These are phyloP conservation scores for Bimuria novae-zelandiae DNA, from an alignment of 2,329 filamentous ascomycete species.

Conservation along the genomic window DNA sequence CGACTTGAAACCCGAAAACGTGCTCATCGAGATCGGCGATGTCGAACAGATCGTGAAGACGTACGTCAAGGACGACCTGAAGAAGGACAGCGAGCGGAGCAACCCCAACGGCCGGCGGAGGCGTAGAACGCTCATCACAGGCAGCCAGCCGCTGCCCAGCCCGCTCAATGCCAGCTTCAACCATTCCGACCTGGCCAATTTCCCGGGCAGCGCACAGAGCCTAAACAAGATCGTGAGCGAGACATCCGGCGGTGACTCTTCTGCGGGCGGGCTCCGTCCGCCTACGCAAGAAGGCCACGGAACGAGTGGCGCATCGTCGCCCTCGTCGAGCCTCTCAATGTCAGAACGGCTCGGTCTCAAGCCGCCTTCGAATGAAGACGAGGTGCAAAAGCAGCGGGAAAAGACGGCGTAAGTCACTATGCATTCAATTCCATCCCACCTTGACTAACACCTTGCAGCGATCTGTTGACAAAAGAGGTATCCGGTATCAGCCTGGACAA, in stretches of 20 bases:
- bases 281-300: constrained; percentile 51
- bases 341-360: constrained; percentile 61
- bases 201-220: constrained; percentile 67
- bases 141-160: constrained; percentile 93
- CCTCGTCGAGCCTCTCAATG: constrained; percentile 59
- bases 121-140: constrained; percentile 91
- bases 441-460: constrained; percentile 56
- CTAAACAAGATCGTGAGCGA: constrained; percentile 85
- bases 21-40: constrained; percentile 97
- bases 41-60: constrained; percentile 98
- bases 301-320: constrained; percentile 58
- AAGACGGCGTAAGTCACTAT: constrained; percentile 79
- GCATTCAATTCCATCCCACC: not conserved
- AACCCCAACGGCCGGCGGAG: constrained; percentile 89
- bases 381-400: constrained; percentile 77
- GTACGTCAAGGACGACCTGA: constrained; percentile 80
- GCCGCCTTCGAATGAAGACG: constrained; percentile 55
- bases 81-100: constrained; percentile 79
- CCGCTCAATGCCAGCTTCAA: constrained; percentile 92
- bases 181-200: constrained; percentile 69
- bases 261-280: constrained; percentile 49
- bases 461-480: constrained; percentile 88
- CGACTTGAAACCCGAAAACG: constrained; percentile 96
- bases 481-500: constrained; percentile 92
- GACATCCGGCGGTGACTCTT: constrained; percentile 60